phyloP scores from a whole-genome alignment of 495 filamentous ascomycete genomes.

The Aspergillus wentii region DNA sequence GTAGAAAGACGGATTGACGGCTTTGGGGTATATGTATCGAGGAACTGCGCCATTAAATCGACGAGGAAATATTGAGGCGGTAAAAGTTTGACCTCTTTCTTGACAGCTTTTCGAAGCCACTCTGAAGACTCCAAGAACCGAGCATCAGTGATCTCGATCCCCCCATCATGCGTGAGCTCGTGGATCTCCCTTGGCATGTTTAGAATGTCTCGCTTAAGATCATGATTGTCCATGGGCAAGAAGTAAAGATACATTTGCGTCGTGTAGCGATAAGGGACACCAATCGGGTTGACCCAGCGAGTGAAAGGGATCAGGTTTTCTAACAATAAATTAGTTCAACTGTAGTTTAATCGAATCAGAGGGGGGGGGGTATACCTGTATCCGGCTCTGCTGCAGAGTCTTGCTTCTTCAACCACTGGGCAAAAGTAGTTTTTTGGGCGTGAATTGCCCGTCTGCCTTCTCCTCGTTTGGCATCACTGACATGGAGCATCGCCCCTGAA shows the following conservation, averaged over 20 bases:
- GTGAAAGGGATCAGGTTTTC: conserved; percentile 78
- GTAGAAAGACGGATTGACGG: conserved; percentile 25
- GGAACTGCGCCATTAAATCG: conserved; percentile 56
- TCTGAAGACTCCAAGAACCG: conserved; percentile 62
- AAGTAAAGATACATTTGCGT: conserved; percentile 98
- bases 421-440: conserved; percentile 52
- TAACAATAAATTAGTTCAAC: conserved; percentile 10
- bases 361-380: conserved; percentile 41
- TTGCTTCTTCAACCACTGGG: conserved; percentile 58
- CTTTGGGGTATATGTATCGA: conserved; percentile 40
- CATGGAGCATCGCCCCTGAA: conserved; percentile 44
- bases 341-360: background rate
- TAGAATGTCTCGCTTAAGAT: conserved; percentile 24
- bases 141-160: conserved; percentile 77
- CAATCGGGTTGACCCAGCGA: conserved; percentile 80
- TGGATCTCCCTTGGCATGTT: conserved; percentile 33
- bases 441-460: conserved; percentile 66
- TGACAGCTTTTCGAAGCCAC: conserved; percentile 61
- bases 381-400: conserved; percentile 61
- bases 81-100: conserved; percentile 73
- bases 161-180: conserved; percentile 74
- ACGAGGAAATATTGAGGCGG: conserved; percentile 87
- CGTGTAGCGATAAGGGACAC: conserved; percentile 68
- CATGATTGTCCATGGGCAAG: conserved; percentile 59
- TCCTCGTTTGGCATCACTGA: conserved; percentile 58